Evolutionary conservation across 257 asterid species (phyloP).

Genomic region (Solanum neorickii): DNA sequence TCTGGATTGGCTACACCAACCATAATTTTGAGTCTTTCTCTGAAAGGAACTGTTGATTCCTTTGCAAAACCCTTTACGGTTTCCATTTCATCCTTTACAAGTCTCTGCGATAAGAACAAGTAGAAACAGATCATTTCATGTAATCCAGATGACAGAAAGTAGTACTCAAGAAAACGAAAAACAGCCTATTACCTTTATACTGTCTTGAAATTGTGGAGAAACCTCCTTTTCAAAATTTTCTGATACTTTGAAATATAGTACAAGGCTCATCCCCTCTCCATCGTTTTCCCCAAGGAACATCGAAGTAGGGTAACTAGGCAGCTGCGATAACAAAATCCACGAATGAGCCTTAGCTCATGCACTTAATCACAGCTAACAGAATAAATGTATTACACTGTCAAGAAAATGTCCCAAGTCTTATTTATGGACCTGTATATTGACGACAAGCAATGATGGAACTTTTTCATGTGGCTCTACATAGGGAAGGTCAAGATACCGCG

Average conservation of each 20-base stretch:
- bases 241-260: conserved; percentile 55
- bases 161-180: not conserved
- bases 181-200: conserved; percentile 45
- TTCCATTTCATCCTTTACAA: conserved; percentile 59
- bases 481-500: conserved; percentile 70
- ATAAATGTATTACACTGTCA: not conserved
- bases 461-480: conserved; percentile 20
- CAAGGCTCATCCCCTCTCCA: conserved; percentile 88
- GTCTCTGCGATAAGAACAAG: conserved; percentile 24
- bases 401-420: not conserved
- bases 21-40: conserved; percentile 81
- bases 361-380: not conserved
- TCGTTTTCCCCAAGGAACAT: conserved; percentile 68
- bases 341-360: not conserved
- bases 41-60: conserved; percentile 50
- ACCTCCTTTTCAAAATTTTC: conserved; percentile 44
- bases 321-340: conserved; percentile 24
- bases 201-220: conserved; percentile 34
- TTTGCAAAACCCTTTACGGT: conserved; percentile 48
- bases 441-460: conserved; percentile 60
- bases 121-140: not conserved
- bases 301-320: conserved; percentile 77
- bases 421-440: conserved; percentile 60
- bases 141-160: not conserved
- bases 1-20: conserved; percentile 72